phyloP scores from a whole-genome alignment of 352 stramenopile species.

The Phytophthora constricta region DNA sequence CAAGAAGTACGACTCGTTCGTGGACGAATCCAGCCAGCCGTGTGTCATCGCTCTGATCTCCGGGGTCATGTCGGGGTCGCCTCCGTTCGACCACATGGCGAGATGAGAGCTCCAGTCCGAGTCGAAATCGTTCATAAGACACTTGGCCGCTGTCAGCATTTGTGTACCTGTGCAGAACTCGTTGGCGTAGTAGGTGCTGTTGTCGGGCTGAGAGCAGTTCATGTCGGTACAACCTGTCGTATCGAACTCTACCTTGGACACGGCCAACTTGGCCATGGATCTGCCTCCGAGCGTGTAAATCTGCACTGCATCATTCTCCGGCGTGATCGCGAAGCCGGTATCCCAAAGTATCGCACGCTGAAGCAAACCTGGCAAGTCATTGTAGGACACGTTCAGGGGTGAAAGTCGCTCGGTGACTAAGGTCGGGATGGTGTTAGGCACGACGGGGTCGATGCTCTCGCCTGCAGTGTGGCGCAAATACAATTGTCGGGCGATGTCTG shows the following conservation, averaged over 20 bases:
- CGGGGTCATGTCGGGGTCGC: slow-evolving; percentile 29
- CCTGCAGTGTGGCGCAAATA: slow-evolving; percentile 36
- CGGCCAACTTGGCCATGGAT: slow-evolving; percentile 41
- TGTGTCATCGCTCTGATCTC: slow-evolving; percentile 33
- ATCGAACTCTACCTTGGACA: slow-evolving; percentile 37
- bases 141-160: slow-evolving; percentile 39
- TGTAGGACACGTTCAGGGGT: slow-evolving; percentile 23
- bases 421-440: slow-evolving; percentile 24
- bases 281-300: slow-evolving; percentile 38
- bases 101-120: slow-evolving; percentile 27
- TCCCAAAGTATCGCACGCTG: slow-evolving; percentile 51
- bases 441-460: slow-evolving; percentile 14
- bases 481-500: slow-evolving; percentile 42
- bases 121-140: slow-evolving; percentile 39
- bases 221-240: slow-evolving; percentile 38
- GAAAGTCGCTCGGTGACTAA: slow-evolving; percentile 25
- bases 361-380: slow-evolving; percentile 34
- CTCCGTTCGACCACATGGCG: slow-evolving; percentile 47
- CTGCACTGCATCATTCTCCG: slow-evolving; percentile 36
- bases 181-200: slow-evolving; percentile 20
- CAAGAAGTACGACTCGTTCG: slow-evolving; percentile 36
- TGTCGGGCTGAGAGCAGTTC: slow-evolving; percentile 37
- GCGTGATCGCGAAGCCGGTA: slow-evolving; percentile 36
- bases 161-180: slow-evolving; percentile 35
- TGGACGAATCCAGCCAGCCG: slow-evolving; percentile 31